Evolutionary conservation across 1,284 basidiomycete species (phyloP).

Genomic region (Veloboletus limbatus): DNA sequence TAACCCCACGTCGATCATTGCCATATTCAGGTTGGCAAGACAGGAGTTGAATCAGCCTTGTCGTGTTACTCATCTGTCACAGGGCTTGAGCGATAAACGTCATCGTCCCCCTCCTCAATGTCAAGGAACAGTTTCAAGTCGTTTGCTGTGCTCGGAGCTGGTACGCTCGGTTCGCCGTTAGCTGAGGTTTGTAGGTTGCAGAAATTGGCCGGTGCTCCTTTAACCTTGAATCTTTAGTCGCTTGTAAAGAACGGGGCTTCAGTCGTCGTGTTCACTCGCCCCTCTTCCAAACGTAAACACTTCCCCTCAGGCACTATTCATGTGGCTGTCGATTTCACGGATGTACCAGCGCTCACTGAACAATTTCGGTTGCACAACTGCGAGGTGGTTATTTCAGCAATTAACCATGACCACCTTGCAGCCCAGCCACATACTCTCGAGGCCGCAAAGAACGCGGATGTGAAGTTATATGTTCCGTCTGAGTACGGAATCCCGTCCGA

Average conservation of each 20-base stretch:
- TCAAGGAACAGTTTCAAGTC: constrained; percentile 15
- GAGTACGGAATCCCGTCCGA: constrained; percentile 31
- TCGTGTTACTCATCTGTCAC: no score
- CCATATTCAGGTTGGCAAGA: neutral
- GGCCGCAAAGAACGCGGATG: constrained; percentile 33
- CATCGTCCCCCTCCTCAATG: constrained; percentile 4
- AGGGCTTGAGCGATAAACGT: no score
- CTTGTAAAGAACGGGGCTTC: constrained; percentile 14
- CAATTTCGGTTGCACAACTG: constrained; percentile 28
- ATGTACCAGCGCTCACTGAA: constrained; percentile 21
- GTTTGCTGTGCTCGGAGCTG: constrained; percentile 23
- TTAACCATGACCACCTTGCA: constrained; percentile 20
- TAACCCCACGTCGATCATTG: neutral
- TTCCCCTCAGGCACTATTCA: constrained; percentile 20
- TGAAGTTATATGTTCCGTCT: constrained; percentile 35
- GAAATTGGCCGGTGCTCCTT: neutral
- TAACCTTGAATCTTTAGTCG: constrained; percentile 6
- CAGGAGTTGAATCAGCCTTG: no score
- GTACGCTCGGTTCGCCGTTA: constrained; percentile 19
- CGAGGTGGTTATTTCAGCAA: constrained; percentile 33
- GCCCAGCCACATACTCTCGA: constrained; percentile 26
- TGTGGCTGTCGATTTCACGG: constrained; percentile 27
- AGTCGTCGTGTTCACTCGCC: constrained; percentile 17
- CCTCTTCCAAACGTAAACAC: constrained; percentile 8
- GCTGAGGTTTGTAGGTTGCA: constrained; percentile 6